Evolutionary conservation across 2,329 filamentous ascomycete species (phyloP), one percentile per base, ranked within the genome.

Genomic region (Didymella glomerata): DNA sequence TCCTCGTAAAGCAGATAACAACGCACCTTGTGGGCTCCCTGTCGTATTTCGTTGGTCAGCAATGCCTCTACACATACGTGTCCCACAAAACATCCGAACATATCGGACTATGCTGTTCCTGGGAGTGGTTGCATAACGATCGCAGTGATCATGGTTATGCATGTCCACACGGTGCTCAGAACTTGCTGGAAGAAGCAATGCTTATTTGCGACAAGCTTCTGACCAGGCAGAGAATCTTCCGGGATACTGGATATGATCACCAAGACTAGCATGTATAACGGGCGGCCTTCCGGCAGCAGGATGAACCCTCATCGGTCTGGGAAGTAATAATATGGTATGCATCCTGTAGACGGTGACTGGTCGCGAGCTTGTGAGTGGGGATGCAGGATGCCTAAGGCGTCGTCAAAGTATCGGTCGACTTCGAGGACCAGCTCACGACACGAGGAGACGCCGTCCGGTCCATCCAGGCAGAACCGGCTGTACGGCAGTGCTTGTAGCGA

Each of bases 141-240:
- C 20, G 32, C 32, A n/a, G 13, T 41, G 7, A 22, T 40, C 11
- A 28, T 22, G 18, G 41, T 14, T 22, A 27, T 48, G 46, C 41
- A 46, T 40, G 3, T 46, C 46, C 38, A 42, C 44, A 44, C 27
- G 22, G 45, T 53, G 46, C 40, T 48, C 36, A 45, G 36, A 18
- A n/a, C 22, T 40, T 48, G 38, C 50, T 47, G 38, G 53, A 48
- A 45, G 6, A 20, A 20, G 42, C 25, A 32, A 67, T 54, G 59
- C 60, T 64, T 67, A 44, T 60, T 48, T 34, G 10, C 20, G 40
- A 45, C 25, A 67, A 64, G 57, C 65, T 63, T 68, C 49, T 62
- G 49, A 25, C 40, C 40, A 47, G 25, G 6, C 38, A 16, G 9
- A 24, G 13, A 41, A 41, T 20, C 2, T 48, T 9, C 30, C 48